A percentile compares a stretch with the other conserved stretches of the same genome.
Evolutionary conservation across 2,329 filamentous ascomycete species (phyloP).

Genomic region (Neofusicoccum sp.): DNA sequence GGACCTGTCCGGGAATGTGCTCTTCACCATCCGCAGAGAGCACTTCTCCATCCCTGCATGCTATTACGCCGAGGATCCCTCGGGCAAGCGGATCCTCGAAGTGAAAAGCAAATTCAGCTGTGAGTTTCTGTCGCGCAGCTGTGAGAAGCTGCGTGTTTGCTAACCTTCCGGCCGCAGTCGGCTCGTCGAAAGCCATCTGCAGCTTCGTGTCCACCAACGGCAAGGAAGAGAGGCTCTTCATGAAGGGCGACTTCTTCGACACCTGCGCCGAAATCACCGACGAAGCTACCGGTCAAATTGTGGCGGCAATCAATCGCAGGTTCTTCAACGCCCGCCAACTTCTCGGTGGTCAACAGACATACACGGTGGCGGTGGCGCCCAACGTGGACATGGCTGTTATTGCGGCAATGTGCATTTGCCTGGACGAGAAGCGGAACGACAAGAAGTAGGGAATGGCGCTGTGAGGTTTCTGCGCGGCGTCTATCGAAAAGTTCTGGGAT

Average conservation of each 20-base stretch:
- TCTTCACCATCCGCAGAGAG: slow-evolving; percentile 61
- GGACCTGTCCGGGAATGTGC: slow-evolving; percentile 53
- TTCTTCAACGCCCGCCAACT: slow-evolving; percentile 58
- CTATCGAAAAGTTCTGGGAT: too few relatives aligned
- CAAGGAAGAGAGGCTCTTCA: slow-evolving; percentile 35
- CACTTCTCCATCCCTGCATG: slow-evolving; percentile 49
- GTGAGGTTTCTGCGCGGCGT: background rate
- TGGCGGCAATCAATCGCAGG: slow-evolving; percentile 60
- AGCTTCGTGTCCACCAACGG: slow-evolving; percentile 48
- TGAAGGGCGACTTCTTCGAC: slow-evolving; percentile 64
- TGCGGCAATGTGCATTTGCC: slow-evolving; percentile 64
- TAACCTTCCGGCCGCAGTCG: background rate
- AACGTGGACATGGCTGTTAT: slow-evolving; percentile 66
- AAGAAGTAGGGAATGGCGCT: background rate
- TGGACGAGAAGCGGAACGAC: slow-evolving; percentile 65
- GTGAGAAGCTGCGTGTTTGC: background rate
- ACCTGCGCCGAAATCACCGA: slow-evolving; percentile 58
- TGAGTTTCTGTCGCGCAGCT: slow-evolving; percentile 40
- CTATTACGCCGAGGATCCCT: slow-evolving; percentile 50
- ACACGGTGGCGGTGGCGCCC: slow-evolving; percentile 62
- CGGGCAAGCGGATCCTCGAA: slow-evolving; percentile 51
- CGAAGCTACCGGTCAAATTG: slow-evolving; percentile 48
- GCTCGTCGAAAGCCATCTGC: background rate
- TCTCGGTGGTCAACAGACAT: slow-evolving; percentile 63
- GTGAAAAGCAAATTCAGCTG: slow-evolving; percentile 56